Evolutionary conservation across 768 basidiomycete species (phyloP), one percentile per base, ranked within the genome.

Genomic region (Artomyces pyxidatus): DNA sequence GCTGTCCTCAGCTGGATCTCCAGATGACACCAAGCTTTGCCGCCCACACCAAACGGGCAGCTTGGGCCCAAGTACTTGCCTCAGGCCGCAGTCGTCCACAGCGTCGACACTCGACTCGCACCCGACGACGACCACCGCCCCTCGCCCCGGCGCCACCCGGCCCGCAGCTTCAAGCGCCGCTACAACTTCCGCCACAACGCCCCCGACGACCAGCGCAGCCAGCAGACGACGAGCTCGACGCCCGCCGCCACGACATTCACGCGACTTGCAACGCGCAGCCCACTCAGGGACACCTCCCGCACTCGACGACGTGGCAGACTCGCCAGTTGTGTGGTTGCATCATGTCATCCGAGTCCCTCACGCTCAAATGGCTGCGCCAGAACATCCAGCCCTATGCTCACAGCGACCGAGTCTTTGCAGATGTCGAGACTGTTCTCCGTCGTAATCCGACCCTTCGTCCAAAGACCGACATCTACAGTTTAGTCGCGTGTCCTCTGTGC

Each of bases 401-500:
- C 45, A 63, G 58, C 19, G 78, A 83, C 48, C 72, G 76, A 43
- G 77, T 88, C 43, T 83, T 74, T 54, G 58, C 71, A 6, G 81
- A 93, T 63, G 68, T 85, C 51, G 77, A 84, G 62, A 63, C 72
- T 10, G 71, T 68, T n/a, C 76, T 93, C 46, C 51, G 64, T 26
- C 69, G 72, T 48, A 76, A 71, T 58, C 63, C 71, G 7, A 67
- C 84, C 25, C 72, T 91, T 45, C 72, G 82, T 11, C 89, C 86
- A 44, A 88, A 88, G 64, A 81, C 85, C 2, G 90, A 89, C 57
- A 75, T 86, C 11, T 91, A 90, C 76, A 89, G 75, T 74, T 61
- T 61, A 63, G 67, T 69, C 42, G 11, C 35, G 27, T 45, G 29
- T 45, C 51, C 32, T 50, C 43, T 41, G 10, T 28, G 39, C 51